Evolutionary conservation across 805 yeast species (phyloP), one percentile per base, ranked within the genome.

Genomic region (Candida caryicola): DNA sequence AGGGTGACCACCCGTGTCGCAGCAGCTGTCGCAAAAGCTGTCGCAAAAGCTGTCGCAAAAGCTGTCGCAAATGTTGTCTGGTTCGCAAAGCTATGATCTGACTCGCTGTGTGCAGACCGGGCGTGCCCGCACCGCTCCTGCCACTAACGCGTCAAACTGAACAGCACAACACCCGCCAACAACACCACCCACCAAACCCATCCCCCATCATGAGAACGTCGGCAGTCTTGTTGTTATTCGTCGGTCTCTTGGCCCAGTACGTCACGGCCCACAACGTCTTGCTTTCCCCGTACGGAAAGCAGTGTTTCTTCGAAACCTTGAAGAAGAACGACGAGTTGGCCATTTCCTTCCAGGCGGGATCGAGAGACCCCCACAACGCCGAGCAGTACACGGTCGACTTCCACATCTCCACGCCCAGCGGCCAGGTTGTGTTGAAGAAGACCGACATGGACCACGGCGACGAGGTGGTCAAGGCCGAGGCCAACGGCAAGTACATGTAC

Each of bases 301-400:
- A 83, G 55, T 91, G 99, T 66, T 91, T 88, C 65, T 88, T 74
- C 54, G 98, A 93, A 59, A 74, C 74, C 41, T 73, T 93, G 68
- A 85, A 82, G 59, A 74, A 74, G 53, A 85, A 86, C 50, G 99
- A 91, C 64, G 88, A 85, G 61, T 70, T 91, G 50, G 84, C 95
- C 14, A 82, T 91, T 45, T 75, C 88, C 34, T 91, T 83, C 77
- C 99, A 91, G 67, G 95, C 86, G 36, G 97, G 97, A 48, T 88
- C 90, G 55, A 79, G 97, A 64, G 83, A 87, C 51, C 80, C 83
- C 29, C 74, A 73, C 43, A 76, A 86, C 36, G 73, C 81, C 21
- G 80, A 77, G 39, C 93, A 85, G 57, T 66, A 79, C 46, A 69
- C 64, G 9, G 69, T 74, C 33, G 95, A 88, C 57, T 88, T 90